Conservation (phyloP, 2,329 filamentous ascomycete species). For the Xylaria sp. region DNA sequence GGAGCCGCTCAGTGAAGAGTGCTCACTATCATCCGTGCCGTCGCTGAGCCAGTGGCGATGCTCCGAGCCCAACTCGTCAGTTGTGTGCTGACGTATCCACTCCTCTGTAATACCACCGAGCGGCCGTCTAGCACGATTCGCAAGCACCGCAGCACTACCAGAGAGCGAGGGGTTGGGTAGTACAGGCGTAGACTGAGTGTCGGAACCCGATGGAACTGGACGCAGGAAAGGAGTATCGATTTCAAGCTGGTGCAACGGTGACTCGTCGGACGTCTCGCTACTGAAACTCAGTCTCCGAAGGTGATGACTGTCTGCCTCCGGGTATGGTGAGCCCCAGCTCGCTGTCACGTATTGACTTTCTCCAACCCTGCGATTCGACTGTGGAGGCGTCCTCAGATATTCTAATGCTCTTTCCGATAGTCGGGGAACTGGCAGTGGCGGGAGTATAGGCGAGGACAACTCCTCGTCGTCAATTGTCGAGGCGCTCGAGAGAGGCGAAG, state of each 20-base stretch:
- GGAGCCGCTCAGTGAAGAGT: conserved; percentile 75
- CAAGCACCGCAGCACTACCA: conserved; percentile 64
- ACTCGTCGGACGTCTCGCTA: conserved; percentile 65
- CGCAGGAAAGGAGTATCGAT: conserved; percentile 68
- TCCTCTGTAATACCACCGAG: conserved; percentile 74
- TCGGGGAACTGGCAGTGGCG: conserved; percentile 62
- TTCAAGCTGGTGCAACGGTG: conserved; percentile 64
- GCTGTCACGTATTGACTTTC: conserved; percentile 67
- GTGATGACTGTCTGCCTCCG: conserved; percentile 61
- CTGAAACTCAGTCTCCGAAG: conserved; percentile 59
- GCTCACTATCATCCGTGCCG: conserved; percentile 73
- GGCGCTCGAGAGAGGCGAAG: conserved; percentile 65
- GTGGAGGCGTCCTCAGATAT: conserved; percentile 57
- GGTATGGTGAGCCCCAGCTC: conserved; percentile 92
- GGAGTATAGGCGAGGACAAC: conserved; percentile 61
- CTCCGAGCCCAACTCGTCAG: conserved; percentile 71
- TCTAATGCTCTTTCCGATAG: conserved; percentile 61
- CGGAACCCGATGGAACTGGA: conserved; percentile 55
- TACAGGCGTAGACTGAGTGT: conserved; percentile 42
- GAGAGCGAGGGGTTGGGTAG: conserved; percentile 43
- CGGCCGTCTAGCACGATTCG: conserved; percentile 65
- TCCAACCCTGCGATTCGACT: conserved; percentile 40
- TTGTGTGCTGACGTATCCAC: conserved; percentile 85
- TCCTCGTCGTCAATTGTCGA: conserved; percentile 63
- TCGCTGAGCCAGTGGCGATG: conserved; percentile 85